Evolutionary conservation across 305 asterid species (phyloP).

Genomic region (Striga hermonthica): DNA sequence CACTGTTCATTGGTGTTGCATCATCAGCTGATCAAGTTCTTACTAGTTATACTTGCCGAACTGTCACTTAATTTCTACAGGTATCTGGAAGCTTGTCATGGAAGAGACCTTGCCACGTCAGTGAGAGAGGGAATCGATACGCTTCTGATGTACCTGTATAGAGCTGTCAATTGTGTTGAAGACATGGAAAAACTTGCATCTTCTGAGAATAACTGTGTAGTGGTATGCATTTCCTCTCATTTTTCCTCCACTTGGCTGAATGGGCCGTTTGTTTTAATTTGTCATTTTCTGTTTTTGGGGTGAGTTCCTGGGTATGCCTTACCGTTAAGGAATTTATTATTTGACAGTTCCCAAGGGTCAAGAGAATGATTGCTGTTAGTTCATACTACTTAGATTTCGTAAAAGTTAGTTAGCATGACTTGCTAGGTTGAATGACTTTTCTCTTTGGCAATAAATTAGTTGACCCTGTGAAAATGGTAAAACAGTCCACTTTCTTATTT

Average conservation of each 20-base stretch:
- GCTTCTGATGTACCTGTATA: slow-evolving; percentile 81
- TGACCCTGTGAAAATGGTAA: neutral
- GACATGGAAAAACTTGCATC: slow-evolving; percentile 95
- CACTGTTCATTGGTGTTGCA: slow-evolving; percentile 12
- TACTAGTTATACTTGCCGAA: slow-evolving; percentile 25
- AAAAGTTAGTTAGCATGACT: neutral
- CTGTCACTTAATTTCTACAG: slow-evolving; percentile 39
- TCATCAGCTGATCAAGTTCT: slow-evolving; percentile 19
- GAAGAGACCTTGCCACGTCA: slow-evolving; percentile 56
- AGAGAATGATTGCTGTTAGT: neutral
- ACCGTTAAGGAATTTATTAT: neutral
- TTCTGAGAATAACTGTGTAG: slow-evolving; percentile 80
- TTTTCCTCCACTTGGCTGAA: slow-evolving; percentile 20
- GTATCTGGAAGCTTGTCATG: slow-evolving; percentile 74
- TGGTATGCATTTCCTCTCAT: slow-evolving; percentile 55
- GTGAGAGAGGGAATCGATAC: slow-evolving; percentile 96
- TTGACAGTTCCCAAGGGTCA: neutral
- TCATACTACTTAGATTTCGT: slow-evolving; percentile 24
- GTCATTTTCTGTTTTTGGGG: neutral
- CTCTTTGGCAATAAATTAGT: too few relatives aligned
- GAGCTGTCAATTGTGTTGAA: slow-evolving; percentile 71
- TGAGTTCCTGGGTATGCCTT: neutral
- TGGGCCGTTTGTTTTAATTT: slow-evolving; percentile 9
- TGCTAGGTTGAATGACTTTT: too few relatives aligned
- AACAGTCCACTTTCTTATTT: neutral